Percentiles rank a stretch among this genome's conserved stretches.
Evolutionary conservation across 768 basidiomycete genomes (phyloP).

Genomic region (Pulveroboletus sp.): DNA sequence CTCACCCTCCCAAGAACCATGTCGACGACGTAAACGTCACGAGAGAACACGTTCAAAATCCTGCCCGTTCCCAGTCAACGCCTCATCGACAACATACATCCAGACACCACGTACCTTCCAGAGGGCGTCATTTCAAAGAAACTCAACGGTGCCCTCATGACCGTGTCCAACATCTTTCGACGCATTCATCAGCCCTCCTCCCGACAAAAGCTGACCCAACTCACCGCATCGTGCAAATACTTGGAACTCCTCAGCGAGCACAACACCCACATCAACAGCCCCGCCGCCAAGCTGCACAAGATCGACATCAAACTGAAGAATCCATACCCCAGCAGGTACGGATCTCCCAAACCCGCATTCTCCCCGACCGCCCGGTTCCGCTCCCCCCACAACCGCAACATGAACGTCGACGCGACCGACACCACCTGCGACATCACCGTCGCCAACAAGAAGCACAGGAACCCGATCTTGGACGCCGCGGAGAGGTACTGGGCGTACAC

Average conservation of each 20-base stretch:
- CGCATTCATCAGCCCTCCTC: neutral
- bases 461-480: constrained; percentile 74
- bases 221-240: constrained; percentile 70
- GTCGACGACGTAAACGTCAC: constrained; percentile 85
- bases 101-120: constrained; percentile 53
- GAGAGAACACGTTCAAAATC: constrained; percentile 86
- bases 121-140: constrained; percentile 91
- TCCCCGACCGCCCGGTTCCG: constrained; percentile 59
- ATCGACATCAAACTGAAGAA: constrained; percentile 58
- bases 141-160: constrained; percentile 78
- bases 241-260: constrained; percentile 73
- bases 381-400: constrained; percentile 81
- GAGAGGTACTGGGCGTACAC: constrained; percentile 79
- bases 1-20: constrained; percentile 67
- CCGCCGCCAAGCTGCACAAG: constrained; percentile 49
- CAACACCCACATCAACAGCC: constrained; percentile 70
- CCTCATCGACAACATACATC: too few species aligned
- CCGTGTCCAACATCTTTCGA: constrained; percentile 68
- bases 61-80: too few species aligned
- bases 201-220: constrained; percentile 17
- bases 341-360: constrained; percentile 52
- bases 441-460: constrained; percentile 59
- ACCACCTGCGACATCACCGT: constrained; percentile 53
- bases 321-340: constrained; percentile 64
- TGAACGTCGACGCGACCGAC: constrained; percentile 56